Evolutionary conservation across 2,329 filamentous ascomycete species (phyloP), one percentile per base, ranked within the genome.

Genomic region (Capronia epimyces): DNA sequence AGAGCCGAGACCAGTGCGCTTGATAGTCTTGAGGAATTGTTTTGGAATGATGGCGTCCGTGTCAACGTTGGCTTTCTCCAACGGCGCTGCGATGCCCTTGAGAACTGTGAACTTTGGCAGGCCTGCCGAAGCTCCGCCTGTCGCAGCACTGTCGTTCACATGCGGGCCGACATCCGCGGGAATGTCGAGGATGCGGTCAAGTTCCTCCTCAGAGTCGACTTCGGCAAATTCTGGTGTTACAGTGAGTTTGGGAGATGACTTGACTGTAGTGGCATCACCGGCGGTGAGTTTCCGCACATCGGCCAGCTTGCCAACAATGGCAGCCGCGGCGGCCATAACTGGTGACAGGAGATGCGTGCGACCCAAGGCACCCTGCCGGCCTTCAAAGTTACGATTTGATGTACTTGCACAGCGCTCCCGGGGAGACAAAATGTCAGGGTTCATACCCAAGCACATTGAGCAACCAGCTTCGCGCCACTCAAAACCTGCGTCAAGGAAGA

Each of bases 21-120:
- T 97, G 73, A 97, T 97, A 34, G 93, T 98, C 77, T 97, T 98
- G 58, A 98, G 80, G 75, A 97, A 98, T 69, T 98, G 93, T 73
- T 98, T 98, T 59, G 93, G 93, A 62, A 98, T 98, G 71, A 97
- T 96, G 66, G 91, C 91, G 65, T 98, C 93, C n/a, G 93, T 98
- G 74, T 98, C 93, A 62, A 96, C 83, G 69, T 98, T 98, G 60
- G 86, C 78, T 63, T 86, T 82, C 56, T 95, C 87, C 70, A 98
- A 75, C 2, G 89, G 88, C 9, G 90, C 93, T 1, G 89, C 89
- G 59, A 91, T 84, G 51, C 91, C 93, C 72, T 86, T 91, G 61
- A 94, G 80, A 41, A 82, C 79, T 20, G 81, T 82, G 72, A 97
- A 97, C 66, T 88, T 88, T 59, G 88, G 83, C 57, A 96, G 83